phyloP scores from a whole-genome alignment of 73 alveolate genomes.

The Paramecium sonneborni region DNA sequence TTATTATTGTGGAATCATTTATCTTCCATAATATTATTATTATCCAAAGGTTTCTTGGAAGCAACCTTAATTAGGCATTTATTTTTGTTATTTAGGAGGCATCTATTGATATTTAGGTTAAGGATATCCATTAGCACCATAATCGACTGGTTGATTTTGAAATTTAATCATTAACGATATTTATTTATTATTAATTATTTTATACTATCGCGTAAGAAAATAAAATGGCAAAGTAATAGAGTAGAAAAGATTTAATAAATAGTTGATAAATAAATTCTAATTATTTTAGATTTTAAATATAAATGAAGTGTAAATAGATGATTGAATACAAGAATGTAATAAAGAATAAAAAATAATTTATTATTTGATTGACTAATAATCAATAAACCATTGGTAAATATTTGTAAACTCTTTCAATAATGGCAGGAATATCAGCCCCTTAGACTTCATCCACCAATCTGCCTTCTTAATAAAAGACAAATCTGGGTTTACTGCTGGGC shows the following conservation, averaged over 20 bases:
- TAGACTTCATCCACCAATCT: constrained; percentile 59
- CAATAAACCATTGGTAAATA: constrained; percentile 62
- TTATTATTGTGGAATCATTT: not conserved
- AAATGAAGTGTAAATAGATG: too few species aligned
- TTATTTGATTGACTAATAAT: not conserved
- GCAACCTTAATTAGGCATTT: not conserved
- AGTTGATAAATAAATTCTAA: not conserved
- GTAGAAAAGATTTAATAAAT: too few species aligned
- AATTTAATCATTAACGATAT: constrained; percentile 36
- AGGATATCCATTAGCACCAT: not conserved
- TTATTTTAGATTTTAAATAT: too few species aligned
- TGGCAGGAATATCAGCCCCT: constrained; percentile 63
- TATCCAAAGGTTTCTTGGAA: constrained; percentile 16
- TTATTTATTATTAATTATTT: not conserved
- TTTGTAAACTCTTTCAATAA: constrained; percentile 60
- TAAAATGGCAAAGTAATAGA: not conserved
- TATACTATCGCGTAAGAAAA: not conserved
- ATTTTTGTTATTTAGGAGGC: not conserved
- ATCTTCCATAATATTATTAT: not conserved
- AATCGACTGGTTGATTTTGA: not conserved
- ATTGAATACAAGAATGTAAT: too few species aligned
- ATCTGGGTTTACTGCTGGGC: constrained; percentile 32
- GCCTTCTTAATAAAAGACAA: constrained; percentile 52
- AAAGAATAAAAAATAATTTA: not conserved
- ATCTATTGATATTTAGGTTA: not conserved